These are phyloP conservation scores for Venturia asperata DNA, from an alignment of 2,329 filamentous ascomycete genomes.

Conservation along the genomic window DNA sequence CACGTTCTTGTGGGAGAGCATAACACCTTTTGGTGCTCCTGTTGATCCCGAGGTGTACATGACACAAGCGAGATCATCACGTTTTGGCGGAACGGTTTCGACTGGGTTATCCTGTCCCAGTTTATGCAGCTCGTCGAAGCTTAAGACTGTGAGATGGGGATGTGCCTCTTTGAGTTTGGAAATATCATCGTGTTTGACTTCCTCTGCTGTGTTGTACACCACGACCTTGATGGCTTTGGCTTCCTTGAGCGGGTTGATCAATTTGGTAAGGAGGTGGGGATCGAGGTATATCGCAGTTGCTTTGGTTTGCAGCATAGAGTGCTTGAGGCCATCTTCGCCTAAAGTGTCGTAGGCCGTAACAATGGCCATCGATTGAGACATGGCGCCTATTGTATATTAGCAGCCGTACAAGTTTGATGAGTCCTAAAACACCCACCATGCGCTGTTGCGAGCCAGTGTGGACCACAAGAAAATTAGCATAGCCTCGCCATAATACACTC, in stretches of 20 bases:
- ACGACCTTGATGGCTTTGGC: slow-evolving; percentile 50
- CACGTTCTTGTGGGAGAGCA: slow-evolving; percentile 72
- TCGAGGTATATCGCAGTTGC: slow-evolving; percentile 82
- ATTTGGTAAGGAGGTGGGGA: slow-evolving; percentile 58
- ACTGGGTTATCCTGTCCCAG: slow-evolving; percentile 58
- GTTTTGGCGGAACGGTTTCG: slow-evolving; percentile 62
- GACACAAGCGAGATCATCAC: slow-evolving; percentile 74
- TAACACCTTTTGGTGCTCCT: slow-evolving; percentile 80
- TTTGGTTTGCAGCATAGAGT: slow-evolving; percentile 75
- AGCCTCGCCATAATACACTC: slow-evolving; percentile 11
- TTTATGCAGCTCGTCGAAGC: slow-evolving; percentile 50
- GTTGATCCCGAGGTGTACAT: slow-evolving; percentile 84
- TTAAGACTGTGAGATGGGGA: slow-evolving; percentile 46
- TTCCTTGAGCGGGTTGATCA: slow-evolving; percentile 49
- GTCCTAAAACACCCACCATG: slow-evolving; percentile 46
- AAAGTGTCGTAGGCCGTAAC: slow-evolving; percentile 95
- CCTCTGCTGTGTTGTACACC: slow-evolving; percentile 51
- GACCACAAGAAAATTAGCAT: slow-evolving; percentile 39
- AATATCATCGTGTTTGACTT: slow-evolving; percentile 46
- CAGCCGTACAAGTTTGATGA: neutral
- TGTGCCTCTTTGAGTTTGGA: slow-evolving; percentile 48
- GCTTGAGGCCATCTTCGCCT: slow-evolving; percentile 73
- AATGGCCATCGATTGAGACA: slow-evolving; percentile 81
- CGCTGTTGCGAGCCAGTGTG: slow-evolving; percentile 76
- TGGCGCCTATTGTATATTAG: slow-evolving; percentile 41